Conservation (phyloP, 1,284 basidiomycete species). For the Rhizopogon parksii region DNA sequence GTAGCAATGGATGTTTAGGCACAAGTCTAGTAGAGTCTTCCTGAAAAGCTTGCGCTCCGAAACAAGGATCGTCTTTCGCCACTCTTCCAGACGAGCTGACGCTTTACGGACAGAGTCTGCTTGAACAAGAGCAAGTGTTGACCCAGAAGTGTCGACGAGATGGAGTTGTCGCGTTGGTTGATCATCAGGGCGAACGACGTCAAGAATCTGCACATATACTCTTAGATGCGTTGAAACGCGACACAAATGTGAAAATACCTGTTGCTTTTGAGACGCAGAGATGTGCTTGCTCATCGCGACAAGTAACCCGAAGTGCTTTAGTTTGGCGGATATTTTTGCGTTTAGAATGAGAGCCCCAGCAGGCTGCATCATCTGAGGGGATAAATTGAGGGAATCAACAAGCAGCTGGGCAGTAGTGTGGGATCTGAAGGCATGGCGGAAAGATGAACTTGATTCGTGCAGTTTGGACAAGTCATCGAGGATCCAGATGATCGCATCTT, state of each 20-base stretch:
- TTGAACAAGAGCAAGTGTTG: slow-evolving; percentile 19
- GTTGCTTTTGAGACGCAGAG: slow-evolving; percentile 55
- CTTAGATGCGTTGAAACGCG: background rate
- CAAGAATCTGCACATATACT: background rate
- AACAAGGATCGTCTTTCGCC: slow-evolving; percentile 58
- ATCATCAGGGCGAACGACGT: background rate
- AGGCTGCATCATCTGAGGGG: slow-evolving; percentile 26
- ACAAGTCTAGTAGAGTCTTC: slow-evolving; percentile 69
- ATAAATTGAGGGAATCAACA: slow-evolving; percentile 50
- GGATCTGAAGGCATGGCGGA: slow-evolving; percentile 65
- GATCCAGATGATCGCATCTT: slow-evolving; percentile 27
- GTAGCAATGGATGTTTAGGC: slow-evolving; percentile 18
- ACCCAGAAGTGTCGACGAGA: slow-evolving; percentile 1
- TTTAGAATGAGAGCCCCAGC: slow-evolving; percentile 29
- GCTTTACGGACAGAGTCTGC: slow-evolving; percentile 58
- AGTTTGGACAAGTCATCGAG: slow-evolving; percentile 61
- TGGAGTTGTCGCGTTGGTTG: background rate
- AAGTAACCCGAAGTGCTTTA: slow-evolving; percentile 59
- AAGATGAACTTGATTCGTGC: slow-evolving; percentile 51
- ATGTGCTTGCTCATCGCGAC: slow-evolving; percentile 58
- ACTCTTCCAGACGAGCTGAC: slow-evolving; percentile 55
- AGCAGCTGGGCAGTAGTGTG: slow-evolving; percentile 61
- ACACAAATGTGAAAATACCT: slow-evolving; percentile 37
- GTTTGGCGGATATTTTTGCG: slow-evolving; percentile 49
- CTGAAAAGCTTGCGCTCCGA: slow-evolving; percentile 66